Evolutionary conservation across 495 filamentous ascomycete species (phyloP).

Genomic region (Podospora bellae-mahoneyi): DNA sequence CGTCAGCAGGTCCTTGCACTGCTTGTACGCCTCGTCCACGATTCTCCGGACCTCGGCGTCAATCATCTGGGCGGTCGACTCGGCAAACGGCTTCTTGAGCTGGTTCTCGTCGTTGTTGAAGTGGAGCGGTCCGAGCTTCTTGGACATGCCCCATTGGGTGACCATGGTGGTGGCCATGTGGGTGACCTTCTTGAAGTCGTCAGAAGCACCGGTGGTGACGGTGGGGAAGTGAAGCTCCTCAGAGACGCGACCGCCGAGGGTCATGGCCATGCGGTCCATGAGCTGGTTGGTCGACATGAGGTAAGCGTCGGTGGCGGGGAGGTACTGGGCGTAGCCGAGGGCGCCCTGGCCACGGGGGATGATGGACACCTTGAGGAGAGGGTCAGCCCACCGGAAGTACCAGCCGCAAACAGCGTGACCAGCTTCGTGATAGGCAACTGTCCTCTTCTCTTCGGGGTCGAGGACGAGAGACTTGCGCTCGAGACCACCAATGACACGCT

Average conservation of each 20-base stretch:
- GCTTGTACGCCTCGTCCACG: constrained; percentile 83
- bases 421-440: constrained; percentile 96
- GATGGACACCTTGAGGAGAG: constrained; percentile 96
- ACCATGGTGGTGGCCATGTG: constrained; percentile 95
- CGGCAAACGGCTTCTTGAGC: constrained; percentile 91
- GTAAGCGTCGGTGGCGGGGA: constrained; percentile 86
- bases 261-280: constrained; percentile 99
- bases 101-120: constrained; percentile 76
- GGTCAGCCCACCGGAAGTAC: constrained; percentile 95
- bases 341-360: constrained; percentile 93
- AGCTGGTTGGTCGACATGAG: constrained; percentile 92
- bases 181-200: constrained; percentile 99
- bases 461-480: constrained; percentile 96
- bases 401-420: constrained; percentile 98
- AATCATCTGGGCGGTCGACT: constrained; percentile 86
- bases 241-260: constrained; percentile 86
- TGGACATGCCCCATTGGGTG: constrained; percentile 95
- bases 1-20: constrained; percentile 77
- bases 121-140: constrained; percentile 85
- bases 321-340: constrained; percentile 92
- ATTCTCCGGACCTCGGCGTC: constrained; percentile 87
- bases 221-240: constrained; percentile 96
- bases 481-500: constrained; percentile 91
- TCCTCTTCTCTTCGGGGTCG: constrained; percentile 86
- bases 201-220: constrained; percentile 87